Conservation (phyloP, 257 asterid genomes). For the Solanum arcanum region DNA sequence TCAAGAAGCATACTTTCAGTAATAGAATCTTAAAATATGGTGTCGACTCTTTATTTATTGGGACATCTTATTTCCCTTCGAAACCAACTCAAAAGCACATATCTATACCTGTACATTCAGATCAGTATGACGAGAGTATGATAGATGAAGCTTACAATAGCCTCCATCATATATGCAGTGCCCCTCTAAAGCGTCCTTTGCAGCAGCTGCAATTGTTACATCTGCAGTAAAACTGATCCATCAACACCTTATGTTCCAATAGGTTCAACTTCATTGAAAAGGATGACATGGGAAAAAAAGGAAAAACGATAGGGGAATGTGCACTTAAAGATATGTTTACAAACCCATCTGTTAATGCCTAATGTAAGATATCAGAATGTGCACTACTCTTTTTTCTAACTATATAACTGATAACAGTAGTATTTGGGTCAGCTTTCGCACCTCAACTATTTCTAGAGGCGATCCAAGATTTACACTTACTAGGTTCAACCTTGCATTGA, state of each 20-base stretch:
- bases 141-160: conserved; percentile 97
- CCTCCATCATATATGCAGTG: conserved; percentile 97
- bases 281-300: neutral
- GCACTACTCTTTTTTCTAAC: neutral
- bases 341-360: neutral
- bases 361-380: neutral
- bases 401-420: neutral
- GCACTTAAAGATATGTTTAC: neutral
- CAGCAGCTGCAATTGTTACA: conserved; percentile 54
- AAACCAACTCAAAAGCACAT: conserved; percentile 12
- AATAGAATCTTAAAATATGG: neutral
- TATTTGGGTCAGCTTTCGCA: neutral
- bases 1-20: conserved; percentile 22
- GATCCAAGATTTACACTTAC: neutral
- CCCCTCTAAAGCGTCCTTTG: conserved; percentile 75
- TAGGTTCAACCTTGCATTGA: neutral
- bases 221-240: conserved; percentile 26
- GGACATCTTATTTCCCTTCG: neutral
- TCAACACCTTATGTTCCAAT: neutral
- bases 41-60: neutral
- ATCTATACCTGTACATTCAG: conserved; percentile 78
- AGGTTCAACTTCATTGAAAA: neutral
- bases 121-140: conserved; percentile 97
- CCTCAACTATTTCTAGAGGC: neutral
- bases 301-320: neutral